A percentile compares a stretch with the other conserved stretches of the same genome.
These are phyloP conservation scores for Penicillium egyptiacum DNA, from an alignment of 495 filamentous ascomycete species.

Conservation along the genomic window DNA sequence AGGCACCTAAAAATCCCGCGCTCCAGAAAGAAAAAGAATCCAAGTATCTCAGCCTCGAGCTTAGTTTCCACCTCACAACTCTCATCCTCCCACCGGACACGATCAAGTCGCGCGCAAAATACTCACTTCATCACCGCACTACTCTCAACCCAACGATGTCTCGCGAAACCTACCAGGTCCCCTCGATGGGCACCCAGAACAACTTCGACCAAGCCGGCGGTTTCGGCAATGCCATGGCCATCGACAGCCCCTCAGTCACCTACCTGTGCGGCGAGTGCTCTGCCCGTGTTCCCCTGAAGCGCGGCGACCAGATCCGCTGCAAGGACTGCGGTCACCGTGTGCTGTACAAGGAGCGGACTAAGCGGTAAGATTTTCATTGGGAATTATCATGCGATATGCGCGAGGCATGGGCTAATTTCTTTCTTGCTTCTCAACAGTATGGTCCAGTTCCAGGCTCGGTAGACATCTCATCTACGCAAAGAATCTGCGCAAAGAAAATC, in stretches of 20 bases:
- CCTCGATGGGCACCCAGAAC: slow-evolving; percentile 39
- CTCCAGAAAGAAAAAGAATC: slow-evolving; percentile 14
- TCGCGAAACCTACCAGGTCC: slow-evolving; percentile 53
- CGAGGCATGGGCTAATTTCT: slow-evolving; percentile 18
- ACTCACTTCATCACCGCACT: neutral
- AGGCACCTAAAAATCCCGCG: slow-evolving; percentile 13
- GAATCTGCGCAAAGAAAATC: too few species aligned
- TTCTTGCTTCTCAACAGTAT: slow-evolving; percentile 56
- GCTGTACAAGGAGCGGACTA: slow-evolving; percentile 96
- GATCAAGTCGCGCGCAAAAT: neutral
- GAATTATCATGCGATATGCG: slow-evolving; percentile 1
- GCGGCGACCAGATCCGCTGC: slow-evolving; percentile 87
- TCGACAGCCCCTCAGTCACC: slow-evolving; percentile 56
- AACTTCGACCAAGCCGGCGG: slow-evolving; percentile 38
- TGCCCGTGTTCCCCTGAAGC: slow-evolving; percentile 72
- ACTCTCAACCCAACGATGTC: slow-evolving; percentile 35
- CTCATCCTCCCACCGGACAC: neutral
- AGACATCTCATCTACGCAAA: slow-evolving; percentile 7
- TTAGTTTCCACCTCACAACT: neutral
- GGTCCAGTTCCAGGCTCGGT: slow-evolving; percentile 98
- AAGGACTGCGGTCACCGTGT: slow-evolving; percentile 95
- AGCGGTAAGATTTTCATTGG: slow-evolving; percentile 64
- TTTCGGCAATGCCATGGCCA: slow-evolving; percentile 25
- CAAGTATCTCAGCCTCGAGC: neutral
- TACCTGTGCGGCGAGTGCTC: slow-evolving; percentile 97